A percentile compares a stretch with the other conserved stretches of the same genome.
phyloP scores from a whole-genome alignment of 257 asterid genomes.

The Gentiana macrophylla region DNA sequence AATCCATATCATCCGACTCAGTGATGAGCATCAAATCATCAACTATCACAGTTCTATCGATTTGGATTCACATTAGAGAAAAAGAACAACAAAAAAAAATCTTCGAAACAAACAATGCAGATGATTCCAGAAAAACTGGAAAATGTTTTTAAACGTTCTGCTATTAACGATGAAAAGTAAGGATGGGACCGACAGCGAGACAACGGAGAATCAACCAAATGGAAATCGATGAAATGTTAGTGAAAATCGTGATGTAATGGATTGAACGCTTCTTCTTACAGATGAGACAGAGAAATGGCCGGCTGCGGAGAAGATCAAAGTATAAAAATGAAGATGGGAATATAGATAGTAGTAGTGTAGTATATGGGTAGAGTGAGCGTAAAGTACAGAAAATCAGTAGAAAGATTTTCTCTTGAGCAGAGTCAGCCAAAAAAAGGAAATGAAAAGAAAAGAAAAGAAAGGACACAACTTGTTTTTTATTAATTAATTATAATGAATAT shows the following conservation, averaged over 20 bases:
- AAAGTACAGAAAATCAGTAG: too few relatives aligned
- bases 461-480: too few relatives aligned
- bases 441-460: too few relatives aligned
- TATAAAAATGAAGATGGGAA: not conserved
- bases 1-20: not conserved
- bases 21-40: slow-evolving; percentile 13
- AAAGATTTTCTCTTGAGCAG: too few relatives aligned
- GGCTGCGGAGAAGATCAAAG: slow-evolving; percentile 35
- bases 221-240: too few relatives aligned
- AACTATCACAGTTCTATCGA: too few relatives aligned
- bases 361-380: slow-evolving; percentile 15
- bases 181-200: not conserved
- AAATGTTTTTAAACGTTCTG: too few relatives aligned
- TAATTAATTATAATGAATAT: too few relatives aligned
- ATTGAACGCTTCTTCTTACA: slow-evolving; percentile 15
- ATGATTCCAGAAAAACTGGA: not conserved
- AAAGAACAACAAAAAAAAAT: not conserved
- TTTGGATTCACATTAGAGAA: too few relatives aligned
- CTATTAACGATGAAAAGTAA: too few relatives aligned
- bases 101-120: not conserved
- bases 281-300: slow-evolving; percentile 21
- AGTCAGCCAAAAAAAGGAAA: too few relatives aligned
- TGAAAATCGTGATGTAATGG: too few relatives aligned
- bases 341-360: slow-evolving; percentile 15
- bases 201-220: not conserved